Percentiles rank a stretch among this genome's conserved stretches.
These are phyloP conservation scores for Penicillium subrubescens DNA, from an alignment of 495 filamentous ascomycete species.

Conservation along the genomic window DNA sequence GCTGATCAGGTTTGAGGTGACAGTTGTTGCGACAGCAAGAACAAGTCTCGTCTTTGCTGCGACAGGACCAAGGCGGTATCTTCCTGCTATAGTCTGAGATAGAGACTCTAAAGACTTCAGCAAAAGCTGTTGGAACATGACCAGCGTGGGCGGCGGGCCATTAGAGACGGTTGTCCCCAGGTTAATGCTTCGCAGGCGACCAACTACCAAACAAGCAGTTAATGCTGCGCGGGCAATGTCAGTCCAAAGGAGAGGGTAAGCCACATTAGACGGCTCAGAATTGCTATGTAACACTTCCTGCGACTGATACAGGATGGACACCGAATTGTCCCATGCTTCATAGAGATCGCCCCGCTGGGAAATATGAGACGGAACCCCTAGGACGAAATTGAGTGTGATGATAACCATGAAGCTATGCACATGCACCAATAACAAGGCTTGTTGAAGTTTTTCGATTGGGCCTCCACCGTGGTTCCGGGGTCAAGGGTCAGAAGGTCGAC, in stretches of 20 bases:
- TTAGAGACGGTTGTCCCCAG: neutral
- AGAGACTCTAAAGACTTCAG: neutral
- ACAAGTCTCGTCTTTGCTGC: neutral
- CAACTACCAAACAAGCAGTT: neutral
- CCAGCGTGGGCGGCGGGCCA: neutral
- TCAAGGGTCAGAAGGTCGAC: neutral
- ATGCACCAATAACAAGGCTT: neutral
- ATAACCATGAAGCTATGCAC: neutral
- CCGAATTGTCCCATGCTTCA: neutral
- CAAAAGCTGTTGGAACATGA: constrained; percentile 1
- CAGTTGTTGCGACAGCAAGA: neutral
- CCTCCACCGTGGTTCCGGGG: neutral
- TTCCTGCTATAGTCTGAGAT: neutral
- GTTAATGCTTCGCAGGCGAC: neutral
- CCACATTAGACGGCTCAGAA: neutral
- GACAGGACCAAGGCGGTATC: neutral
- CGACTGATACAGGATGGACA: neutral
- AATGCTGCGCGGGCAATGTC: neutral
- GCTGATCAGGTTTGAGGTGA: neutral
- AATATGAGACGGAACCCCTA: neutral
- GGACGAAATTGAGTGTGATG: neutral
- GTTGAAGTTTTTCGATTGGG: neutral
- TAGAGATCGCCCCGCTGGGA: neutral
- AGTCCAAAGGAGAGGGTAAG: neutral
- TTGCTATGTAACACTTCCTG: neutral